Conservation (phyloP, 2,329 filamentous ascomycete genomes). For the Metarhizium humberi region DNA sequence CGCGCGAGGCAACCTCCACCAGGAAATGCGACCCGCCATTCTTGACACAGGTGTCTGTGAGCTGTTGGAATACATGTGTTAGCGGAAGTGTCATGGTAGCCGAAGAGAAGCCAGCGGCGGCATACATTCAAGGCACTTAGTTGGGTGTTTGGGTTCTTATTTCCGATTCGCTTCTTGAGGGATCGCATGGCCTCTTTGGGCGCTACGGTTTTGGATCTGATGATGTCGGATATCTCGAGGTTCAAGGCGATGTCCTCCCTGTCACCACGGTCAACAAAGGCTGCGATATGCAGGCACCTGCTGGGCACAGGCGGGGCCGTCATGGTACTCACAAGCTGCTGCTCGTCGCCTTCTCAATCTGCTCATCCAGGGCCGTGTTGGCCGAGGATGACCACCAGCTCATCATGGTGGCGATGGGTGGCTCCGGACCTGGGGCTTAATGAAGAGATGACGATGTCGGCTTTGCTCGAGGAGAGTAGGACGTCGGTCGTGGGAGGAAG, state of each 20-base stretch:
- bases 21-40: slow-evolving; percentile 96
- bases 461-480: neutral
- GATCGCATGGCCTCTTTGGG: slow-evolving; percentile 98
- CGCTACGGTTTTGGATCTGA: slow-evolving; percentile 93
- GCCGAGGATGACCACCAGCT: slow-evolving; percentile 92
- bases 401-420: slow-evolving; percentile 49
- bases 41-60: slow-evolving; percentile 97
- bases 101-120: neutral
- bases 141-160: slow-evolving; percentile 97
- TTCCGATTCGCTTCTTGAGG: slow-evolving; percentile 85
- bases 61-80: slow-evolving; percentile 36
- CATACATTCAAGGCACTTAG: slow-evolving; percentile 83
- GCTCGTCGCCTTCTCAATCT: slow-evolving; percentile 89
- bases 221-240: slow-evolving; percentile 95
- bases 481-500: neutral
- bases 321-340: slow-evolving; percentile 67
- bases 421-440: neutral
- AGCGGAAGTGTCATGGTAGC: neutral
- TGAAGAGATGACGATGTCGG: neutral
- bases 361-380: slow-evolving; percentile 88
- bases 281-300: slow-evolving; percentile 6
- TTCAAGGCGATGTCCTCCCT: slow-evolving; percentile 96
- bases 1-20: slow-evolving; percentile 85
- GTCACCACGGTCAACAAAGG: neutral
- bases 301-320: neutral